These are phyloP conservation scores for Verruconis gallopava DNA, from an alignment of 2,329 filamentous ascomycete species.

Conservation along the genomic window DNA sequence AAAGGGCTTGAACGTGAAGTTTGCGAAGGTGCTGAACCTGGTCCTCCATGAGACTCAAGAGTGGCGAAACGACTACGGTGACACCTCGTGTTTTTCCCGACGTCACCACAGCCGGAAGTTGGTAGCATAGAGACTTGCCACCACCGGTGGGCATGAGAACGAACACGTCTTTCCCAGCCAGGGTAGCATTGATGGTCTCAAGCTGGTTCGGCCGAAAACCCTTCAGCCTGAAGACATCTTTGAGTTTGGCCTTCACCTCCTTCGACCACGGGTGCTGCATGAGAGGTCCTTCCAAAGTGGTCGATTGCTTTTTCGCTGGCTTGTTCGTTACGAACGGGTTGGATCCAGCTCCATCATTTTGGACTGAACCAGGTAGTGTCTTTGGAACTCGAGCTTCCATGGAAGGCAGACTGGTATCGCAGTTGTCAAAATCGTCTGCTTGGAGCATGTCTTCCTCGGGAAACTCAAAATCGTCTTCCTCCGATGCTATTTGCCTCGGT, in stretches of 20 bases:
- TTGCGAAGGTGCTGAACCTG: conserved; percentile 73
- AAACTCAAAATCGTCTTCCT: conserved; percentile 18
- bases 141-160: conserved; percentile 97
- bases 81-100: conserved; percentile 74
- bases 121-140: conserved; percentile 93
- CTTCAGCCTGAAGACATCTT: conserved; percentile 68
- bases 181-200: conserved; percentile 88
- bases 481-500: conserved; percentile 10
- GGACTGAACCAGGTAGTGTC: not conserved
- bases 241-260: conserved; percentile 70
- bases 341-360: not conserved
- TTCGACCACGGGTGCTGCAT: conserved; percentile 70
- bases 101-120: conserved; percentile 73
- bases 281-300: conserved; percentile 7
- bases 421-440: conserved; percentile 5
- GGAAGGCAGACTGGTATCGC: no score
- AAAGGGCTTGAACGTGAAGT: conserved; percentile 63
- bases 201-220: conserved; percentile 87
- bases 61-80: conserved; percentile 86
- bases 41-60: conserved; percentile 94
- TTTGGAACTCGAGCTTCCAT: not conserved
- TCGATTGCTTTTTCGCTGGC: conserved; percentile 2
- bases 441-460: conserved; percentile 12
- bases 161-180: conserved; percentile 79
- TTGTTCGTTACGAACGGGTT: not conserved